Base-by-base conservation (phyloP, 176 grass and related monocot species). In the Zoysia japonica region DNA sequence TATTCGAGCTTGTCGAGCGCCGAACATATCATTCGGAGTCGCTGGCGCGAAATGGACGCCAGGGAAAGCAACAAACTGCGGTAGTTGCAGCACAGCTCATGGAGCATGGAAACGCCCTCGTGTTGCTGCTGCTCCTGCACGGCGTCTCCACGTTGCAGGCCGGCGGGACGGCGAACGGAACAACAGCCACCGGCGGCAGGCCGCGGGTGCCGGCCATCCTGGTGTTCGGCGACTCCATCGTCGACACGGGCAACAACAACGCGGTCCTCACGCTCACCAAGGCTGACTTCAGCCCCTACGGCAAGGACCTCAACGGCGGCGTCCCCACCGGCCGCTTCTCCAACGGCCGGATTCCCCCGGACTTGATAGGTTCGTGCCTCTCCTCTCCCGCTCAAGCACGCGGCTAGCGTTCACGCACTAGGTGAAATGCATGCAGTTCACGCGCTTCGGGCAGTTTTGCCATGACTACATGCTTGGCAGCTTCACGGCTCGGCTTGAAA, bases 211-310 rank as follows among this genome's bases (percentile, higher is more conserved):
- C 89, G 44, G 89, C 74, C 64, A 17, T 91, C 65, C 47, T 85
- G 54, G 89, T 74, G 72, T 91, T 91, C 61, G 89, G 89, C 61
- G 86, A 91, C 89, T 91, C 89, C 47, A 79, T 91, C 62, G 78
- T 91, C 40, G 86, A 91, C 70, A 70, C 89, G 16, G 89, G 89
- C 61, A 91, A 91, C 83, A 91, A 91, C 86, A 88, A 91, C 72
- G 78, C 37, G 16, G 5, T 88, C 16, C 61, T 62, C 38, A 88
- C 89, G 65, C 46, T 85, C 70, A 78, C 72, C 61, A 88, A 35
- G 69, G 17, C 78, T 53, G 48, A 91, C 69, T 91, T 88, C 81
- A 44, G 67, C 20, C 82, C 89, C 1, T 91, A 91, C 52, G 86
- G 86, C 65, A 46, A 79, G 57, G 82, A 88, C 65, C 84, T 91